phyloP scores from a whole-genome alignment of 1,284 basidiomycete species.

The Trametes polyzona region DNA sequence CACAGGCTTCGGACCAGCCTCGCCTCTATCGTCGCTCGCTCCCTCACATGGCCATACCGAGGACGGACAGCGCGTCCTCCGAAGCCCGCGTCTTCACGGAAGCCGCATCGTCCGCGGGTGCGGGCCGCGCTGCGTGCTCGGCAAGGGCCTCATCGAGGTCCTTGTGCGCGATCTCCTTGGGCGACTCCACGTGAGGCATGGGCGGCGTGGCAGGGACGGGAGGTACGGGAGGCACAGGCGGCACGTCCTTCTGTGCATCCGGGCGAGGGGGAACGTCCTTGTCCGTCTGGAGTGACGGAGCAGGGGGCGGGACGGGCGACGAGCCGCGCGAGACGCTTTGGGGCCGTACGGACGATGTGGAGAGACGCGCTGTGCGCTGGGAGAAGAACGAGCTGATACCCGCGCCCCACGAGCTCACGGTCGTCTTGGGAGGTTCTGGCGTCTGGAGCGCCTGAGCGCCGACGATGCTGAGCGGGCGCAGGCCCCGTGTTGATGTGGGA shows the following conservation, averaged over 20 bases:
- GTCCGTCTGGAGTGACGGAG: slow-evolving; percentile 7
- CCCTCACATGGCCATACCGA: slow-evolving; percentile 23
- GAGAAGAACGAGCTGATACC: slow-evolving; percentile 67
- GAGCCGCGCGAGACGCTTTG: slow-evolving; percentile 17
- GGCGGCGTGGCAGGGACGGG: too few species aligned
- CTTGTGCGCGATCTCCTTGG: slow-evolving; percentile 18
- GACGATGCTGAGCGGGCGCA: slow-evolving; percentile 34
- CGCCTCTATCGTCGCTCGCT: slow-evolving; percentile 6
- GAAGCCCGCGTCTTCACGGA: slow-evolving; percentile 14
- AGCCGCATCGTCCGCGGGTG: slow-evolving; percentile 2
- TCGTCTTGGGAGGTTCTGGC: slow-evolving; percentile 36
- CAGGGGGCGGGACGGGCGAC: slow-evolving; percentile 21
- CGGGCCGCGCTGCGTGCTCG: neutral
- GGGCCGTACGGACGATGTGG: slow-evolving; percentile 26
- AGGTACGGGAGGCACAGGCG: neutral
- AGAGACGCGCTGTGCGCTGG: slow-evolving; percentile 42
- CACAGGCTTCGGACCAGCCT: slow-evolving; percentile 5
- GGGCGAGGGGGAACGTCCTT: slow-evolving; percentile 17
- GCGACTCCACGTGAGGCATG: neutral
- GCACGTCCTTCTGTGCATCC: slow-evolving; percentile 12
- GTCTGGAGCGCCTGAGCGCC: slow-evolving; percentile 33
- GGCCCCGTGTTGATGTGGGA: slow-evolving; percentile 29
- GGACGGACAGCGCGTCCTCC: slow-evolving; percentile 25
- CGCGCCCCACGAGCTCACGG: slow-evolving; percentile 54
- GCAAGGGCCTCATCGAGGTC: slow-evolving; percentile 25